A percentile compares a stretch with the other conserved stretches of the same genome.
phyloP scores from a whole-genome alignment of 768 basidiomycete genomes.

The Podaxis sp. region DNA sequence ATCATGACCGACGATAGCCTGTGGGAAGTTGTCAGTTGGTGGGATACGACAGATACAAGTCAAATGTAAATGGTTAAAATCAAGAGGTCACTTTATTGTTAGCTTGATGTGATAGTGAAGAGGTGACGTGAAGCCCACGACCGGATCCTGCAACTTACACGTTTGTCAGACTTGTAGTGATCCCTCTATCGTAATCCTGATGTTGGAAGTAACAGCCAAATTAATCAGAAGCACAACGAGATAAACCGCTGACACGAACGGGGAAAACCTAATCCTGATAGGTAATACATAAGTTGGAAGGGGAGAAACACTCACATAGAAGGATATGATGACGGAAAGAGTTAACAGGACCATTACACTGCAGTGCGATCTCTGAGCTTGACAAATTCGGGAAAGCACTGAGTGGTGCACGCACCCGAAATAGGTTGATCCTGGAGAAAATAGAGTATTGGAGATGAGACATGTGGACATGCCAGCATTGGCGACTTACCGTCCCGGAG shows the following conservation, averaged over 20 bases:
- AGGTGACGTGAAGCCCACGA: background rate
- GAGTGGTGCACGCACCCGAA: conserved; percentile 28
- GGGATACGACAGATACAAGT: background rate
- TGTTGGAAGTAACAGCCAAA: background rate
- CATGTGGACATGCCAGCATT: background rate
- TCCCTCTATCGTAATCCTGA: conserved; percentile 20
- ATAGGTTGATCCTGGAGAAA: conserved; percentile 32
- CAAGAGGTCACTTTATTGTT: background rate
- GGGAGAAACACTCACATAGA: conserved; percentile 11
- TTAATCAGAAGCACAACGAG: background rate
- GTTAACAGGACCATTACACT: conserved; percentile 18
- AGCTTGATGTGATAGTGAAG: background rate
- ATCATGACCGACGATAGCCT: conserved; percentile 28
- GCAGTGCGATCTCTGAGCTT: background rate
- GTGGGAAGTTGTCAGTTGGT: background rate
- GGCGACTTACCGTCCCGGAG: conserved; percentile 35
- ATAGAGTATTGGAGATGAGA: background rate
- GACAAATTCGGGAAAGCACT: background rate
- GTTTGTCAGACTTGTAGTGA: conserved; percentile 24
- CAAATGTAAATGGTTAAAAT: no score
- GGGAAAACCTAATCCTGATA: background rate
- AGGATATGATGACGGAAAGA: conserved; percentile 15
- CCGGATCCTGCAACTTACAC: conserved; percentile 16
- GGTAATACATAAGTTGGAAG: background rate
- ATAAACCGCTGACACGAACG: background rate